Percentiles rank a stretch among this genome's conserved stretches.
Evolutionary conservation across 2,329 filamentous ascomycete species (phyloP).

Genomic region (Alternaria metachromatica): DNA sequence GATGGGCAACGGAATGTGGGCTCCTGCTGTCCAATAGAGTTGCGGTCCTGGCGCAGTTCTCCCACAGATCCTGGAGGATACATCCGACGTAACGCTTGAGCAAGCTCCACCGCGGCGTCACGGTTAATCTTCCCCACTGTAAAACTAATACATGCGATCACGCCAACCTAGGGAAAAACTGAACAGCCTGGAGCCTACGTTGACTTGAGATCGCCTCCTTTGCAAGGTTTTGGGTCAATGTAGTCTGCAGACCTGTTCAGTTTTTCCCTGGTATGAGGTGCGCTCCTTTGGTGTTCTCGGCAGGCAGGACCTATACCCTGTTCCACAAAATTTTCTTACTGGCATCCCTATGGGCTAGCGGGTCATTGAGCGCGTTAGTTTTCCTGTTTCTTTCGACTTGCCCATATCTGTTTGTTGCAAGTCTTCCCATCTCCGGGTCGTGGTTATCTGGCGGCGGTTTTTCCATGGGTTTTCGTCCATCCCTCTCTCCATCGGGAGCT

Average conservation of each 20-base stretch:
- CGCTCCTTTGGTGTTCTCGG: conserved; percentile 45
- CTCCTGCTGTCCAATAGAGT: conserved; percentile 50
- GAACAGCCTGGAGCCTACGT: neutral
- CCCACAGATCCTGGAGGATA: neutral
- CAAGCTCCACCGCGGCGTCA: neutral
- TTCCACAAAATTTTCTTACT: conserved; percentile 44
- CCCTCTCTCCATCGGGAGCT: neutral
- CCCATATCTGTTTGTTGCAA: conserved; percentile 34
- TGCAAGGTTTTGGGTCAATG: neutral
- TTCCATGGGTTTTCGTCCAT: conserved; percentile 15
- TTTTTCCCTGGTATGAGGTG: neutral
- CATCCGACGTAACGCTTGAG: conserved; percentile 4
- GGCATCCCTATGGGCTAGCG: conserved; percentile 29
- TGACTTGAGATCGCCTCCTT: neutral
- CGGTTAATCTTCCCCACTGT: conserved; percentile 27
- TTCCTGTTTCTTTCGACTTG: conserved; percentile 31
- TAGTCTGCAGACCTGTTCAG: neutral
- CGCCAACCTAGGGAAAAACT: neutral
- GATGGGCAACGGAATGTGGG: conserved; percentile 50
- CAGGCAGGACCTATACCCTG: conserved; percentile 50
- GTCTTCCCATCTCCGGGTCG: conserved; percentile 32
- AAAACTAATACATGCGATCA: conserved; percentile 40
- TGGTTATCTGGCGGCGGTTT: conserved; percentile 14
- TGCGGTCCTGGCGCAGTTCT: neutral
- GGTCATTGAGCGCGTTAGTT: conserved; percentile 27